phyloP scores from a whole-genome alignment of 805 yeast genomes.

The Ogataea dorogensis region DNA sequence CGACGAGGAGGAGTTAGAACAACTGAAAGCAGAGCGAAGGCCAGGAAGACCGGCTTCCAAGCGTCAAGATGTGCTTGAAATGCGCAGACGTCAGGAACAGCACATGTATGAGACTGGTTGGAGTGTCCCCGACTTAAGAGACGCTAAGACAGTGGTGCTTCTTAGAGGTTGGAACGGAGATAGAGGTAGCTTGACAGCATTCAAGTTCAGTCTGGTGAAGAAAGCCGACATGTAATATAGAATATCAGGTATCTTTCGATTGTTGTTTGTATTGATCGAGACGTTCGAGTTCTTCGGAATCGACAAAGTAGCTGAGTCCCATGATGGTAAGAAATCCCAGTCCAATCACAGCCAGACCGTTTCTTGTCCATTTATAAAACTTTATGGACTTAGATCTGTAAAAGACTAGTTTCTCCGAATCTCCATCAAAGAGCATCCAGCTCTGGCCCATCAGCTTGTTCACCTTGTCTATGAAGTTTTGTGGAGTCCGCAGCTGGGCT shows the following conservation, averaged over 20 bases:
- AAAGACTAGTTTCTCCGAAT: constrained; percentile 41
- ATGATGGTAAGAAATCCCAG: constrained; percentile 25
- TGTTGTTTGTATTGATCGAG: constrained; percentile 9
- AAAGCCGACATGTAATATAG: constrained; percentile 20
- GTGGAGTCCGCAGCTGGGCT: constrained; percentile 38
- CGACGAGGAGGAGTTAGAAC: constrained; percentile 73
- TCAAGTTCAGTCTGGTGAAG: constrained; percentile 47
- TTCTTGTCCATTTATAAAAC: constrained; percentile 20
- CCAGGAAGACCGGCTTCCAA: constrained; percentile 84
- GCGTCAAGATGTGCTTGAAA: constrained; percentile 66
- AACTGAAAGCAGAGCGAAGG: constrained; percentile 60
- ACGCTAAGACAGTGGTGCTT: constrained; percentile 53
- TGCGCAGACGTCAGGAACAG: constrained; percentile 56
- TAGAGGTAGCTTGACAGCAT: constrained; percentile 67
- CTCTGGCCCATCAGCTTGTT: constrained; percentile 42
- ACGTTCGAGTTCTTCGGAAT: constrained; percentile 14
- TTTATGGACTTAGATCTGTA: constrained; percentile 29
- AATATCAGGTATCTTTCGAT: constrained; percentile 3
- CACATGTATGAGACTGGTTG: constrained; percentile 67
- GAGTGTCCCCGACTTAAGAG: constrained; percentile 69
- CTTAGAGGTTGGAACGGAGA: constrained; percentile 80
- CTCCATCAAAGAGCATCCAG: constrained; percentile 59
- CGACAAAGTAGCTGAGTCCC: constrained; percentile 30
- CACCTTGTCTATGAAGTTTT: constrained; percentile 35
- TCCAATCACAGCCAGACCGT: constrained; percentile 32